Conservation (phyloP, 2,329 filamentous ascomycete genomes). For the Rhynchosporium secalis region DNA sequence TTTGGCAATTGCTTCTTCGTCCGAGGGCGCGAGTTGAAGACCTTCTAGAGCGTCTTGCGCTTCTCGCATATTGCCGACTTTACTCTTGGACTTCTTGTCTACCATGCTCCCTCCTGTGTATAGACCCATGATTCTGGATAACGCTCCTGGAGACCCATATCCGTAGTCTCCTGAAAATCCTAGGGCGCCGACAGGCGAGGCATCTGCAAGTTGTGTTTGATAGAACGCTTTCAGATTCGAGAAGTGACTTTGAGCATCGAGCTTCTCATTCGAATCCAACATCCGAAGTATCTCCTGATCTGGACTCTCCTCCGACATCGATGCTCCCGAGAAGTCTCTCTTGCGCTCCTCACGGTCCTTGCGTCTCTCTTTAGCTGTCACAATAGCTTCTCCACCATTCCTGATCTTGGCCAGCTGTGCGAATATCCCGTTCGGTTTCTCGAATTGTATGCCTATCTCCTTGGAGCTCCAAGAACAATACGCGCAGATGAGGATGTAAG, state of each 20-base stretch:
- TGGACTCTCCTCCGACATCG: slow-evolving; percentile 35
- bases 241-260: slow-evolving; percentile 71
- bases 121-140: slow-evolving; percentile 87
- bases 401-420: slow-evolving; percentile 73
- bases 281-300: slow-evolving; percentile 43
- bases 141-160: slow-evolving; percentile 74
- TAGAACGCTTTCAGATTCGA: slow-evolving; percentile 77
- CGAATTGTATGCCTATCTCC: slow-evolving; percentile 88
- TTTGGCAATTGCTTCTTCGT: slow-evolving; percentile 59
- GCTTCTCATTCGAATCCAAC: slow-evolving; percentile 38
- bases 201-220: slow-evolving; percentile 70
- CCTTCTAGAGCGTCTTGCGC: slow-evolving; percentile 71
- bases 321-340: slow-evolving; percentile 27
- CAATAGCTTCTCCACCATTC: slow-evolving; percentile 55
- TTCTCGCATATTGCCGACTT: slow-evolving; percentile 77
- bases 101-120: slow-evolving; percentile 69
- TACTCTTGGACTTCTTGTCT: slow-evolving; percentile 65
- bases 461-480: slow-evolving; percentile 93
- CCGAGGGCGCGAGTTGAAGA: slow-evolving; percentile 54
- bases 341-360: slow-evolving; percentile 35
- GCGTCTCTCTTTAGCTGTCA: slow-evolving; percentile 48
- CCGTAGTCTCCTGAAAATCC: slow-evolving; percentile 57
- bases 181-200: slow-evolving; percentile 52
- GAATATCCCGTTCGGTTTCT: slow-evolving; percentile 83
- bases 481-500: slow-evolving; percentile 79